Percentiles rank a stretch among this genome's conserved stretches.
Conservation (phyloP, 306 rosid genomes). For the Albizia julibrissin region DNA sequence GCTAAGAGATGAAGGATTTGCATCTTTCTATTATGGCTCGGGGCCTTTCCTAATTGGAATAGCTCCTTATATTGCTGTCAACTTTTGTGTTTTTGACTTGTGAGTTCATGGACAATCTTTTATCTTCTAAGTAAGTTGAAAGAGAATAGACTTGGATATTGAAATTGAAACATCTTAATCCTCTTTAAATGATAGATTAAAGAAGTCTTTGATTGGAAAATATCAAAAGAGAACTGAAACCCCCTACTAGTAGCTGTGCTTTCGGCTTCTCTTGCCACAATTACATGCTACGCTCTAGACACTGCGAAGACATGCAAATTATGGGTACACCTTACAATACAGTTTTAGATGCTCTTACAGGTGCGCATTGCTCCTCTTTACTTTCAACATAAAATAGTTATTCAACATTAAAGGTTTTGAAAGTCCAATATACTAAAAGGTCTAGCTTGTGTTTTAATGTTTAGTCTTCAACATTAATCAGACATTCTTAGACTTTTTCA, state of each 20-base stretch:
- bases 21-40: conserved; percentile 85
- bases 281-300: too few relatives aligned
- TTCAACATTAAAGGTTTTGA: neutral
- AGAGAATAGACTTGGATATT: conserved; percentile 13
- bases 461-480: neutral
- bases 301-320: too few relatives aligned
- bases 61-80: conserved; percentile 94
- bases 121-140: conserved; percentile 32
- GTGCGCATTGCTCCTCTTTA: conserved; percentile 37
- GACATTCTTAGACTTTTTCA: too few relatives aligned
- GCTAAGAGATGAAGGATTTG: conserved; percentile 81
- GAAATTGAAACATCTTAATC: conserved; percentile 27
- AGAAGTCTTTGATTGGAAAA: conserved; percentile 83
- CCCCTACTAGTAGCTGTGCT: conserved; percentile 67
- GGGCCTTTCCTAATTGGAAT: conserved; percentile 88
- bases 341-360: conserved; percentile 82
- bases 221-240: conserved; percentile 74
- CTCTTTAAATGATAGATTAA: conserved; percentile 61
- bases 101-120: conserved; percentile 45
- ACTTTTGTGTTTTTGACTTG: conserved; percentile 91
- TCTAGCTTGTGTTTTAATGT: neutral
- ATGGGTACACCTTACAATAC: conserved; percentile 85
- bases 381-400: neutral
- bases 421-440: neutral
- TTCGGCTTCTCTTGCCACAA: conserved; percentile 80